phyloP scores from a whole-genome alignment of 2,329 filamentous ascomycete genomes.

The Aspergillus udagawae region DNA sequence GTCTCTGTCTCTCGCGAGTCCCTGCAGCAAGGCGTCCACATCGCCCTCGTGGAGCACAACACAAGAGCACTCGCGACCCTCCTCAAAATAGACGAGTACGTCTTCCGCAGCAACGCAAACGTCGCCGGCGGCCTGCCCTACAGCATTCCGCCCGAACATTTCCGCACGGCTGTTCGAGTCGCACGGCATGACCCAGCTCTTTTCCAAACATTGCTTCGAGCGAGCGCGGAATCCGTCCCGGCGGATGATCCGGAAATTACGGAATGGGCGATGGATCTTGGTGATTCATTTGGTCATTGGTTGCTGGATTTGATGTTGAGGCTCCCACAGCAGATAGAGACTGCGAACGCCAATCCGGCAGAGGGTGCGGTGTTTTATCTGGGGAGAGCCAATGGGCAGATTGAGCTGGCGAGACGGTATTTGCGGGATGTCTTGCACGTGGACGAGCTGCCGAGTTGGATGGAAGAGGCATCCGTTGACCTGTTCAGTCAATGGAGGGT shows the following conservation, averaged over 20 bases:
- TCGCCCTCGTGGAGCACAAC: slow-evolving; percentile 35
- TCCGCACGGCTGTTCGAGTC: slow-evolving; percentile 26
- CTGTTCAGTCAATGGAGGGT: not conserved
- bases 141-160: slow-evolving; percentile 31
- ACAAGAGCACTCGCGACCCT: slow-evolving; percentile 28
- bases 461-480: slow-evolving; percentile 19
- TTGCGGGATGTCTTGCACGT: slow-evolving; percentile 24
- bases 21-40: slow-evolving; percentile 38
- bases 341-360: slow-evolving; percentile 9
- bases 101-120: slow-evolving; percentile 13
- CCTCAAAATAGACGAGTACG: slow-evolving; percentile 37
- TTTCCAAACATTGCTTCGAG: slow-evolving; percentile 33
- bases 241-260: slow-evolving; percentile 32
- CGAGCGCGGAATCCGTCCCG: slow-evolving; percentile 37
- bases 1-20: slow-evolving; percentile 27
- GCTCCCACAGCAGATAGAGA: slow-evolving; percentile 23
- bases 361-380: slow-evolving; percentile 23
- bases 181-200: slow-evolving; percentile 22
- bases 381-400: slow-evolving; percentile 18
- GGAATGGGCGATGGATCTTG: slow-evolving; percentile 31
- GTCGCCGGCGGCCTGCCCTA: slow-evolving; percentile 13
- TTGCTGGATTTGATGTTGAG: slow-evolving; percentile 33
- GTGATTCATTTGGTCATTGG: slow-evolving; percentile 29
- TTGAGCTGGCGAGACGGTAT: slow-evolving; percentile 19
- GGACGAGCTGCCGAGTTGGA: slow-evolving; percentile 20